phyloP scores from a whole-genome alignment of 1,284 basidiomycete species.

The Papiliotrema nemorosa region DNA sequence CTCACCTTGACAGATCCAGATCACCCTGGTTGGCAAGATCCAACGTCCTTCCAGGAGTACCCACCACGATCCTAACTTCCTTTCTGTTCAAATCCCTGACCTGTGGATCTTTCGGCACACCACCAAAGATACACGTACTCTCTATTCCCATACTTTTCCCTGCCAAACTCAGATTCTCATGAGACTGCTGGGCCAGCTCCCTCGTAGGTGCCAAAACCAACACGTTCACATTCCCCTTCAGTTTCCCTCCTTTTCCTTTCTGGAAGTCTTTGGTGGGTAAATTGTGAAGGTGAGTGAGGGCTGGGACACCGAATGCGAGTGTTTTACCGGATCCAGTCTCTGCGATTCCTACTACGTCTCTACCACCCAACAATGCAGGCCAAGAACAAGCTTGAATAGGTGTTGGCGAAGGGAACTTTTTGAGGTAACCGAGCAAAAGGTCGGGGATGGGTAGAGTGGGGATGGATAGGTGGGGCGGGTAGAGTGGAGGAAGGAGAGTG shows the following conservation, averaged over 20 bases:
- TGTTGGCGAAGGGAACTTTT: slow-evolving; percentile 79
- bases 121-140: slow-evolving; percentile 86
- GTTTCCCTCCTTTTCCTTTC: slow-evolving; percentile 30
- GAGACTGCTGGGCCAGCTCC: slow-evolving; percentile 91
- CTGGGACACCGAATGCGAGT: slow-evolving; percentile 88
- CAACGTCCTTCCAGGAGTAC: slow-evolving; percentile 88
- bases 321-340: slow-evolving; percentile 98
- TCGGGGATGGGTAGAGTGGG: slow-evolving; percentile 63
- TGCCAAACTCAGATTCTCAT: slow-evolving; percentile 74
- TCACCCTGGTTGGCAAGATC: slow-evolving; percentile 83
- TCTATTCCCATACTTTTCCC: slow-evolving; percentile 73
- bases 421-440: slow-evolving; percentile 62
- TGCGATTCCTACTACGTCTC: slow-evolving; percentile 92
- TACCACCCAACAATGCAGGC: slow-evolving; percentile 78
- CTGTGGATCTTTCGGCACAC: slow-evolving; percentile 84
- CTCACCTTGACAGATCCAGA: slow-evolving; percentile 72
- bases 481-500: slow-evolving; percentile 60
- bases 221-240: slow-evolving; percentile 59
- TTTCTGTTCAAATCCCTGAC: slow-evolving; percentile 59
- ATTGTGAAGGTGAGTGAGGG: slow-evolving; percentile 58
- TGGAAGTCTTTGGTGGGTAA: slow-evolving; percentile 30
- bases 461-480: slow-evolving; percentile 75
- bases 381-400: slow-evolving; percentile 96
- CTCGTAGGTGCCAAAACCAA: slow-evolving; percentile 90
- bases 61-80: slow-evolving; percentile 75